phyloP scores from a whole-genome alignment of 2,329 filamentous ascomycete genomes.

The Exophiala spinifera region DNA sequence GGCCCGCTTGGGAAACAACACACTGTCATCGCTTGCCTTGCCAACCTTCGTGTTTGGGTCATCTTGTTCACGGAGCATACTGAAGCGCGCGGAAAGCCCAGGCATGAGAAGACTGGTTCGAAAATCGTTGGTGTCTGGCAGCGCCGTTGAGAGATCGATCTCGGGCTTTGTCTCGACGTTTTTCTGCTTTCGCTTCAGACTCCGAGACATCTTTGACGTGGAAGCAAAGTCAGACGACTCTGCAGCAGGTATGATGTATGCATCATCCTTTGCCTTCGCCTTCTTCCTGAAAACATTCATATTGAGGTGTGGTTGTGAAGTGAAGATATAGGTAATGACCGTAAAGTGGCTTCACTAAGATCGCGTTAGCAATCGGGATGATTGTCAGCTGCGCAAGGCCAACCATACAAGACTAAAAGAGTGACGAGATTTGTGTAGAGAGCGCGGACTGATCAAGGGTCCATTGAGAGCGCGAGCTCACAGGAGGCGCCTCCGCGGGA shows the following conservation, averaged over 20 bases:
- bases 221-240: constrained; percentile 6
- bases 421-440: constrained; percentile 7
- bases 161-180: constrained; percentile 54
- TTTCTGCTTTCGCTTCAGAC: constrained; percentile 50
- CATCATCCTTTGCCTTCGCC: constrained; percentile 28
- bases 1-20: constrained; percentile 75
- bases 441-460: constrained; percentile 2
- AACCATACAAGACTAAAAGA: constrained; percentile 13
- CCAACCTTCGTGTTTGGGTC: constrained; percentile 84
- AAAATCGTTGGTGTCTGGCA: constrained; percentile 86
- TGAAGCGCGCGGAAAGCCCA: constrained; percentile 89
- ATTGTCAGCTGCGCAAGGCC: background rate
- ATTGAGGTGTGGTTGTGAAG: background rate
- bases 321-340: constrained; percentile 6
- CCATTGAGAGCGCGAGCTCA: constrained; percentile 9
- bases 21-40: constrained; percentile 93
- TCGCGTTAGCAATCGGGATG: background rate
- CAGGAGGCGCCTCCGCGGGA: background rate
- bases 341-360: constrained; percentile 5
- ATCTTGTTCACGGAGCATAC: constrained; percentile 93
- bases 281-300: constrained; percentile 31
- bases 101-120: constrained; percentile 95
- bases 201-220: constrained; percentile 24
- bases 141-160: constrained; percentile 68
- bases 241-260: constrained; percentile 21